Evolutionary conservation across 768 basidiomycete genomes (phyloP).

Genomic region (Lenzites betulinus): DNA sequence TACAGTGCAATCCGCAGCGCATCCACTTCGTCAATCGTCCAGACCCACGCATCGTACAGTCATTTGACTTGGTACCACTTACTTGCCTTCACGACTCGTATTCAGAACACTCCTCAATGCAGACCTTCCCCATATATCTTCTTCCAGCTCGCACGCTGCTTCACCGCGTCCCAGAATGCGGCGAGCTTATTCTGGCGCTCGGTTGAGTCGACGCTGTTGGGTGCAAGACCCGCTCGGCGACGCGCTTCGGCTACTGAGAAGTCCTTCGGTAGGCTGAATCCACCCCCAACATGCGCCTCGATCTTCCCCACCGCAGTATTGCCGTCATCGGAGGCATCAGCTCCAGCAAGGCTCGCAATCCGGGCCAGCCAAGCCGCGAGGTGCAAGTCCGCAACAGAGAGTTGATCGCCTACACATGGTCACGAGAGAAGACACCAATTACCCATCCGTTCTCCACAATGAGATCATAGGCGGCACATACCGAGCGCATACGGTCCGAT

Average conservation of each 20-base stretch:
- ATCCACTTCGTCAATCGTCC: neutral
- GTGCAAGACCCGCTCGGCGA: slow-evolving; percentile 32
- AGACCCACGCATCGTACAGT: neutral
- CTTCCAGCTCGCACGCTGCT: slow-evolving; percentile 70
- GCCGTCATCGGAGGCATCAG: slow-evolving; percentile 51
- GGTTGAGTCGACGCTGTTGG: slow-evolving; percentile 29
- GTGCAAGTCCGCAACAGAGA: slow-evolving; percentile 81
- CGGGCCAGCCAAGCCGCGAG: slow-evolving; percentile 75
- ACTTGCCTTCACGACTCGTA: neutral
- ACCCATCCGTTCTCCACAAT: neutral
- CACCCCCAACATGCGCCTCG: slow-evolving; percentile 52
- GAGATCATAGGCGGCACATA: slow-evolving; percentile 34
- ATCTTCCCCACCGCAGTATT: slow-evolving; percentile 50
- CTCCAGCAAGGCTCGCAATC: slow-evolving; percentile 60
- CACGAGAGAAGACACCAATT: neutral
- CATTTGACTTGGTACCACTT: neutral
- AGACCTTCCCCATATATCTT: slow-evolving; percentile 56
- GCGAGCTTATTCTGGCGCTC: slow-evolving; percentile 54
- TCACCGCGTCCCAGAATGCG: slow-evolving; percentile 72
- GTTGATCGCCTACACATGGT: slow-evolving; percentile 66
- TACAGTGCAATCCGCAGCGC: neutral
- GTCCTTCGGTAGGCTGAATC: slow-evolving; percentile 47
- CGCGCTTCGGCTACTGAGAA: slow-evolving; percentile 37
- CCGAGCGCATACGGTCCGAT: slow-evolving; percentile 67
- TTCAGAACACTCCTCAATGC: slow-evolving; percentile 34